phyloP scores from a whole-genome alignment of 2,329 filamentous ascomycete species.

The Cercospora sesami region DNA sequence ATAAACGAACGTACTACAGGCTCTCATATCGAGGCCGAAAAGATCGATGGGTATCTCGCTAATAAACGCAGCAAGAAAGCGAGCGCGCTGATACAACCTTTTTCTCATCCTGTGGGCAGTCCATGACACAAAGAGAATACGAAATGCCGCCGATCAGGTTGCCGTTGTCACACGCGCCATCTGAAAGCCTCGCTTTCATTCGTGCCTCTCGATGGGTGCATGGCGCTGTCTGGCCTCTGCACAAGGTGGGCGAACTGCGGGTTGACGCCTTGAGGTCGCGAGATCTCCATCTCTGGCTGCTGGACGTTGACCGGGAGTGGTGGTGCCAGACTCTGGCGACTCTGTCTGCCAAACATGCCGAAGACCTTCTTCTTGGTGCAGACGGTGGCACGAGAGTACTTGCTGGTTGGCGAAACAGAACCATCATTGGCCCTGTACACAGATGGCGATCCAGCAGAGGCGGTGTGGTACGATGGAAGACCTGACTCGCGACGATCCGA shows the following conservation, averaged over 20 bases:
- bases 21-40: constrained; percentile 7
- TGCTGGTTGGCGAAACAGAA: constrained; percentile 37
- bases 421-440: constrained; percentile 17
- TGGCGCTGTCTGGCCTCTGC: constrained; percentile 55
- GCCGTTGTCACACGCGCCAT: constrained; percentile 30
- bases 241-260: constrained; percentile 56
- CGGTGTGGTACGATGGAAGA: constrained; percentile 50
- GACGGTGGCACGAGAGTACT: constrained; percentile 40
- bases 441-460: constrained; percentile 36
- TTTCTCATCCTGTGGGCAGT: constrained; percentile 12
- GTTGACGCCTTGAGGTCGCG: constrained; percentile 55
- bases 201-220: constrained; percentile 50
- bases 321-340: constrained; percentile 45
- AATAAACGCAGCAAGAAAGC: constrained; percentile 15
- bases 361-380: constrained; percentile 42
- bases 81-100: constrained; percentile 8
- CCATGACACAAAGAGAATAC: constrained; percentile 7
- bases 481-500: constrained; percentile 46
- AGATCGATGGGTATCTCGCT: constrained; percentile 16
- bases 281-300: constrained; percentile 47
- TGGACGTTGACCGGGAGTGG: constrained; percentile 48
- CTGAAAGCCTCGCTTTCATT: constrained; percentile 38
- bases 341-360: constrained; percentile 33
- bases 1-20: constrained; percentile 14
- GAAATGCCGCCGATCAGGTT: background rate